Conservation (phyloP, 805 yeast species). For the Pichia cephalocereana region DNA sequence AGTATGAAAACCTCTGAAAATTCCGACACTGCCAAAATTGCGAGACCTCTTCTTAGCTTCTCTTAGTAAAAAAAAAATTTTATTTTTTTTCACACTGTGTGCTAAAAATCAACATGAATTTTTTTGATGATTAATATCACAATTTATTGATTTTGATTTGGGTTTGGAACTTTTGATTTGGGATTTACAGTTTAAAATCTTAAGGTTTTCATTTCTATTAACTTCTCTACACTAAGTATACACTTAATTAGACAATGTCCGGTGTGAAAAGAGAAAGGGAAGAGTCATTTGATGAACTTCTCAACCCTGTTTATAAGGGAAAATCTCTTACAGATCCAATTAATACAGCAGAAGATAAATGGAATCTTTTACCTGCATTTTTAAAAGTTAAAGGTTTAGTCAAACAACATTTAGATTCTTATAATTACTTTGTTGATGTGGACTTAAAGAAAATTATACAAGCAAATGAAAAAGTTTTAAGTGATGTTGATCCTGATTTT, state of each 20-base stretch:
- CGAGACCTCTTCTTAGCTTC: no score
- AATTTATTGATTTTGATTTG: no score
- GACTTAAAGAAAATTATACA: conserved; percentile 87
- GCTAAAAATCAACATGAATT: no score
- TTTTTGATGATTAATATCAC: no score
- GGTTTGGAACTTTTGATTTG: no score
- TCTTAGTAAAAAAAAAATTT: no score
- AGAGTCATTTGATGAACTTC: conserved; percentile 64
- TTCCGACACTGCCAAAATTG: no score
- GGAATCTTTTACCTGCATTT: conserved; percentile 95
- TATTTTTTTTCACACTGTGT: no score
- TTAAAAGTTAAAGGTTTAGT: conserved; percentile 92
- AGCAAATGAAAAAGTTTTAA: conserved; percentile 81
- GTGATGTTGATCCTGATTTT: conserved; percentile 97
- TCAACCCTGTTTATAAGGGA: conserved; percentile 79
- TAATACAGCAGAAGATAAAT: conserved; percentile 87
- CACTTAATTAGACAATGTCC: not conserved
- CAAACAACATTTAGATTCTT: conserved; percentile 96
- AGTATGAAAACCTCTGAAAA: no score
- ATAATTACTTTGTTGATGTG: conserved; percentile 88
- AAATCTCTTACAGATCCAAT: conserved; percentile 80
- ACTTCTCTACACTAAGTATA: not conserved
- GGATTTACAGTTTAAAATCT: no score
- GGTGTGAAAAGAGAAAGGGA: conserved; percentile 3
- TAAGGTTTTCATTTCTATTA: no score